Evolutionary conservation across 2,329 filamentous ascomycete genomes (phyloP), one percentile per base, ranked within the genome.

Genomic region (Rasamsonia emersonii): DNA sequence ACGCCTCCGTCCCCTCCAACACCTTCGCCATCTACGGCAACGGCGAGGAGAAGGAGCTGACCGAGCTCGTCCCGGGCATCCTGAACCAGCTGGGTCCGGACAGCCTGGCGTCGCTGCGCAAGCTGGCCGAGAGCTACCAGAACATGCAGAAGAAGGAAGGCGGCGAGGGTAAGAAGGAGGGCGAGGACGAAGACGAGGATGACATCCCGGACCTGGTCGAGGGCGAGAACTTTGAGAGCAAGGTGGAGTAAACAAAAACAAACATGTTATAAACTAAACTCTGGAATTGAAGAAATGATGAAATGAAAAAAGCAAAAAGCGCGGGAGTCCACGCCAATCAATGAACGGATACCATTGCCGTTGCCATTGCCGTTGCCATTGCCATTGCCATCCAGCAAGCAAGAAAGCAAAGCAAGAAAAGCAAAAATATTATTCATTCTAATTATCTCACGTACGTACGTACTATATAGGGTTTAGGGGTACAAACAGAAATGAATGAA

Each of bases 11-110:
- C 51, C 86, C 89, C 54, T 79, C 88, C 67, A 98, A 98, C 80
- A 98, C 91, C 65, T 98, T 96, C 67, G 91, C 91, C 69, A 93
- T 98, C 73, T 98, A 96, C 75, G 91, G 91, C 53, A 81, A 86
- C 65, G 91, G 89, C 47, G 91, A 98, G 73, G 91, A 98, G 71
- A 98, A 98, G 79, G 91, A 98, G 73, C 84, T 98, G 50, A 98
- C 91, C 43, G 91, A 98, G 74, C 86, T 98, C 54, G 91, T 98
- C 47, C 91, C 91, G 55, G 91, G 91, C 47, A 98, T 98, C 70
- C 84, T 98, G 45, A 98, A 96, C 82, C 91, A 98, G 75, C 86
- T 98, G 44, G 91, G 91, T 57, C 91, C 91, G 57, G 91, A 98
- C 74, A 94, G 86, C 44, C 83, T 98, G 39, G 91, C 91, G 40